Evolutionary conservation across 148 eudicot species (phyloP), one percentile per base, ranked within the genome.

Genomic region (Linanthus parryae): DNA sequence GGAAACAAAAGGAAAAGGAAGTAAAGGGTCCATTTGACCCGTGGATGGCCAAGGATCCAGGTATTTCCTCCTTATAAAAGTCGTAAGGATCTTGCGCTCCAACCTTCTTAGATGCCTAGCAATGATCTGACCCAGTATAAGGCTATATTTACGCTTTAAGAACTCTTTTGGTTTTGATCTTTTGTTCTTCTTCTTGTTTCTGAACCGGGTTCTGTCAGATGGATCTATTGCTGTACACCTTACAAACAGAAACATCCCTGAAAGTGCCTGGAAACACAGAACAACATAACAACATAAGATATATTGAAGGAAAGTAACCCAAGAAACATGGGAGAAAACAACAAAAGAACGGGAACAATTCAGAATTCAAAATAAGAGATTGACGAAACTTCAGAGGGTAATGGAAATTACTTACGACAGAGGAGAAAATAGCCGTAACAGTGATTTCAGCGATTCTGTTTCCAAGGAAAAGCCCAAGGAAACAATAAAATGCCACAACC

Each of bases 171-270:
- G 22, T 39, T 67, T 74, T 31, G 45, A 56, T 58, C 50, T 78
- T 63, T 44, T 70, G 54, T 71, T 84, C 76, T 70, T 74, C 57
- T 71, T 84, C 76, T 70, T 74, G 58, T 63, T 73, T 38, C 54
- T 68, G 17, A 57, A 58, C 42, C 76, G 71, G 35, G 76, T 77
- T 69, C 81, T 91, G 45, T 84, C 84, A 14, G 74, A 76, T 3
- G 98, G 98, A 51, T 91, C 89, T 20, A 75, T 87, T 25, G 79
- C 84, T 0, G 83, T 67, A 50, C 95, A 91, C 63, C 95, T 76
- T 40, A 74, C 48, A 52, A 86, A 91, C 28, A 86, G 71, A 43
- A 74, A 44, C 59, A 71, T 81, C 34, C 59, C 86, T 22, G 76
- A 71, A 46, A 81, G 41, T 45, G 81, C 97, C 97, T 91, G 76